phyloP scores from a whole-genome alignment of 73 alveolate genomes.

The Paramecium tetraurelia region DNA sequence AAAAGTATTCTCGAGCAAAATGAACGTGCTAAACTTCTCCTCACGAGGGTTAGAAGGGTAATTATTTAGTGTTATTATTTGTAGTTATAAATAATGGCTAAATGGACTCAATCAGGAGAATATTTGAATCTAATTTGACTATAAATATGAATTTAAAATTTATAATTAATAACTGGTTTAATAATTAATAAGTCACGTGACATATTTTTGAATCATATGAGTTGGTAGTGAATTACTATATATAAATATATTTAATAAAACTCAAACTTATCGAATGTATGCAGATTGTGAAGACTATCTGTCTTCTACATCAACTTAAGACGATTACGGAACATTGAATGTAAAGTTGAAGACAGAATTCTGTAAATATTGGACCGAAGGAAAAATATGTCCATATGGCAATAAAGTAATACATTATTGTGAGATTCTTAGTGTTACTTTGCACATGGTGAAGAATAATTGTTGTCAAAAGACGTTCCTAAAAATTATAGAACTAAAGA shows the following conservation, averaged over 20 bases:
- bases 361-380: slow-evolving; percentile 27
- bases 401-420: not conserved
- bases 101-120: not conserved
- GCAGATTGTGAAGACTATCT: slow-evolving; percentile 23
- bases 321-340: slow-evolving; percentile 20
- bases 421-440: not conserved
- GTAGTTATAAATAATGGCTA: not conserved
- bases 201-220: slow-evolving; percentile 24
- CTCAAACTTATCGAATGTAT: not conserved
- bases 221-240: not conserved
- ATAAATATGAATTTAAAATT: not conserved
- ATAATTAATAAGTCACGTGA: not conserved
- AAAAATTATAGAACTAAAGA: slow-evolving; percentile 22
- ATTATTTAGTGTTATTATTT: not conserved
- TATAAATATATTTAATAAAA: not conserved
- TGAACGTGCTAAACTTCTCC: not conserved
- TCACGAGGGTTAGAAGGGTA: slow-evolving; percentile 28
- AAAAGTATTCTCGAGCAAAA: not conserved
- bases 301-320: slow-evolving; percentile 21
- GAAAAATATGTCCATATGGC: slow-evolving; percentile 8
- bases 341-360: slow-evolving; percentile 39
- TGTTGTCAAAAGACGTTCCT: not conserved
- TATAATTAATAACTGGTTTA: not conserved
- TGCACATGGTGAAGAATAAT: slow-evolving; percentile 24
- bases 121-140: not conserved